Evolutionary conservation across 1,139 yeast genomes (phyloP).

Genomic region (Taphrina pruni): DNA sequence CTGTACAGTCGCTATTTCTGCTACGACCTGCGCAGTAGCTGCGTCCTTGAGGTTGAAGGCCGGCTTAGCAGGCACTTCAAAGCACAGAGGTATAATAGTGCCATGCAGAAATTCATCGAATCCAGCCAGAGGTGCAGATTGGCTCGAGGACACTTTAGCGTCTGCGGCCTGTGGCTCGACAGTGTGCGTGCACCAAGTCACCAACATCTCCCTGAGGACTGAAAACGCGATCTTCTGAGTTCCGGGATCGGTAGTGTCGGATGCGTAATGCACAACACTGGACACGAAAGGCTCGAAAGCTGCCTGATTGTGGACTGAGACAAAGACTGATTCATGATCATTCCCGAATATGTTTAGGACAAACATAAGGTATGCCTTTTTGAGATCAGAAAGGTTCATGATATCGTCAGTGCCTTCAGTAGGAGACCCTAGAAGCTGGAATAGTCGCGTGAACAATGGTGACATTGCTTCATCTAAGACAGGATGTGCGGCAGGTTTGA

Average conservation of each 20-base stretch:
- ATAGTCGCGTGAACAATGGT: conserved; percentile 73
- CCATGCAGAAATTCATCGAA: conserved; percentile 72
- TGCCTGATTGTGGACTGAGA: conserved; percentile 64
- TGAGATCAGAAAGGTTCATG: conserved; percentile 57
- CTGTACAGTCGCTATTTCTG: conserved; percentile 74
- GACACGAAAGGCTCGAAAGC: conserved; percentile 68
- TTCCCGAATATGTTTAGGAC: conserved; percentile 74
- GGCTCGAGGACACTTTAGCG: conserved; percentile 12
- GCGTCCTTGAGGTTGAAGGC: conserved; percentile 76
- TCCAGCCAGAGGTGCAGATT: conserved; percentile 57
- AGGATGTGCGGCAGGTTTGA: conserved; percentile 71
- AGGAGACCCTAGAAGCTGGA: conserved; percentile 60
- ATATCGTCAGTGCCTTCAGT: conserved; percentile 56
- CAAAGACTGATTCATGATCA: conserved; percentile 76
- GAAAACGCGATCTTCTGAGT: conserved; percentile 73
- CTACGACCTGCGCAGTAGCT: conserved; percentile 72
- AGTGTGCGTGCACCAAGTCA: conserved; percentile 39
- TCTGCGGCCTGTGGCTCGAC: conserved; percentile 10
- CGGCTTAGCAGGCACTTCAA: conserved; percentile 80
- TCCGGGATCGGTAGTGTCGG: conserved; percentile 59
- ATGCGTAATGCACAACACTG: conserved; percentile 69
- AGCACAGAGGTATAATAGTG: conserved; percentile 69
- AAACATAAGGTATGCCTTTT: conserved; percentile 72
- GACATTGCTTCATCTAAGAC: conserved; percentile 73
- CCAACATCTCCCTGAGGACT: conserved; percentile 69